A percentile compares a stretch with the other conserved stretches of the same genome.
These are phyloP conservation scores for Xylariaceae sp. DNA, from an alignment of 2,329 filamentous ascomycete species.

Conservation along the genomic window DNA sequence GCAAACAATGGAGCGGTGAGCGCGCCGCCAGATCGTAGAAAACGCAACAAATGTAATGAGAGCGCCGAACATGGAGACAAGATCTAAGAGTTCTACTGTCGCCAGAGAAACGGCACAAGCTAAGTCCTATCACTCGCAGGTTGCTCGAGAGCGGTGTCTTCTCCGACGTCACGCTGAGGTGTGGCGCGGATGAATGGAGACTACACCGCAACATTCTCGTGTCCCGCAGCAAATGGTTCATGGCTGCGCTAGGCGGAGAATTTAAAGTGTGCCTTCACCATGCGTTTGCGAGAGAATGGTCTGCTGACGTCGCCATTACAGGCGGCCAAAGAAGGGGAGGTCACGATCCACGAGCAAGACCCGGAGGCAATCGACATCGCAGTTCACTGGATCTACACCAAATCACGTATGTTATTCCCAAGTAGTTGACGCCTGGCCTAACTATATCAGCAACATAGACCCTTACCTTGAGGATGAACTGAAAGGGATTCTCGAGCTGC, in stretches of 20 bases:
- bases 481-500: too few relatives aligned
- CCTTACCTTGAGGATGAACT: too few relatives aligned
- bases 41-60: too few relatives aligned
- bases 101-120: too few relatives aligned
- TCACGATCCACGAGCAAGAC: not conserved
- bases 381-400: not conserved
- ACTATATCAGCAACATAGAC: too few relatives aligned
- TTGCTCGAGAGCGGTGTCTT: not conserved
- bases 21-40: too few relatives aligned
- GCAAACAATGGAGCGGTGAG: too few relatives aligned
- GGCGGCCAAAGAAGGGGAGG: not conserved
- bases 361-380: not conserved
- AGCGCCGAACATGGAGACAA: too few relatives aligned
- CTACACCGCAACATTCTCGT: not conserved
- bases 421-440: too few relatives aligned
- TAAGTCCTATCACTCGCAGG: not conserved
- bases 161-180: not conserved
- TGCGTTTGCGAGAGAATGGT: not conserved
- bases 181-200: not conserved
- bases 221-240: not conserved
- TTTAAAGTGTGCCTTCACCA: not conserved
- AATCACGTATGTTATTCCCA: too few relatives aligned
- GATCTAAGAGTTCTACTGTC: too few relatives aligned
- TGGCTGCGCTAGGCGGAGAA: not conserved
- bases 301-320: not conserved